Conservation (phyloP, 768 basidiomycete genomes). For the Pisolithus microcarpus region DNA sequence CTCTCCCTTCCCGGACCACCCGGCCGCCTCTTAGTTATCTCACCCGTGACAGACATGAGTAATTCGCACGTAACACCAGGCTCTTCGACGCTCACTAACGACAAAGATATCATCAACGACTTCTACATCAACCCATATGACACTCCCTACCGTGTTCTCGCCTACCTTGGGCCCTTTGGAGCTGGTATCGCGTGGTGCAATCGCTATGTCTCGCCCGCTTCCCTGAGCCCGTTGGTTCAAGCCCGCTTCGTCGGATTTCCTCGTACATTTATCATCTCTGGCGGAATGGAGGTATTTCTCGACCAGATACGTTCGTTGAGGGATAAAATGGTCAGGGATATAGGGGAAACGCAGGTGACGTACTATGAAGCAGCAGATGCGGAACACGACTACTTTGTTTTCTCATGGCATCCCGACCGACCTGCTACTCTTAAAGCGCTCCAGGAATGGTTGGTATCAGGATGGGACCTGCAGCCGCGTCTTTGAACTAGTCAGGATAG, state of each 20-base stretch:
- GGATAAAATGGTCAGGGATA: slow-evolving; percentile 43
- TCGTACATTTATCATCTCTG: slow-evolving; percentile 50
- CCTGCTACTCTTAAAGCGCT: slow-evolving; percentile 41
- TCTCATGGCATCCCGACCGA: slow-evolving; percentile 47
- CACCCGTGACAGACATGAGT: slow-evolving; percentile 48
- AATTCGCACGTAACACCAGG: slow-evolving; percentile 32
- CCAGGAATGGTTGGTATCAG: slow-evolving; percentile 34
- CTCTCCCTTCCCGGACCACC: slow-evolving; percentile 37
- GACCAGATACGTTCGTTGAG: slow-evolving; percentile 43
- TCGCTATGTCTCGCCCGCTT: slow-evolving; percentile 55
- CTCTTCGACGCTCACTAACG: slow-evolving; percentile 33
- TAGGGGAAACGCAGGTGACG: slow-evolving; percentile 35
- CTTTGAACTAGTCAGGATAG: too few species aligned
- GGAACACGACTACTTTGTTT: slow-evolving; percentile 47
- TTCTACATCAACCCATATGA: slow-evolving; percentile 6
- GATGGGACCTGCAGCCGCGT: too few species aligned
- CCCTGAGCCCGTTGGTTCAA: slow-evolving; percentile 28
- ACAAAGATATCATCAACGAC: slow-evolving; percentile 21
- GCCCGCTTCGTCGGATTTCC: slow-evolving; percentile 52
- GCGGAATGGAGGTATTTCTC: slow-evolving; percentile 51
- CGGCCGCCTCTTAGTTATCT: slow-evolving; percentile 44
- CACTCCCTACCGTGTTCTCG: slow-evolving; percentile 28
- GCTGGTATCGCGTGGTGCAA: slow-evolving; percentile 38
- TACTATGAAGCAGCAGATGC: slow-evolving; percentile 46
- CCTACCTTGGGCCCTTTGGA: slow-evolving; percentile 45